Percentiles rank a stretch among this genome's conserved stretches.
Conservation (phyloP, 2,329 filamentous ascomycete genomes). For the Elsinoe perseae region DNA sequence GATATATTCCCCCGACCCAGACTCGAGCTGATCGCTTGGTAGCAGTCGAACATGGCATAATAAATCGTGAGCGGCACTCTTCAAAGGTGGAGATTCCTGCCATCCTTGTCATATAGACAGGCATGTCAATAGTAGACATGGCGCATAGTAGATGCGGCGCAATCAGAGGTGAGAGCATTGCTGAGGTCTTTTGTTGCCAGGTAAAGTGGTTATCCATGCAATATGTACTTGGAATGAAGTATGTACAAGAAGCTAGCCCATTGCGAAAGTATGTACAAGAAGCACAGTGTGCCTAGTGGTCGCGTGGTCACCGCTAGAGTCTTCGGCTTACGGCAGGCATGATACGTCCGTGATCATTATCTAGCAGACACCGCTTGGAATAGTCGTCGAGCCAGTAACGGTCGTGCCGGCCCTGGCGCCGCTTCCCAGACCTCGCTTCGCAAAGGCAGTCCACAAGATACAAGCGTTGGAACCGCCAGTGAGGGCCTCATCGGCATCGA, state of each 20-base stretch:
- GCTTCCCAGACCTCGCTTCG: slow-evolving; percentile 48
- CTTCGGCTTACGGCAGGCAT: no score
- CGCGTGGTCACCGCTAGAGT: no score
- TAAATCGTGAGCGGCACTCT: no score
- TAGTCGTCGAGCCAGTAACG: neutral
- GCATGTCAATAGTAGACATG: no score
- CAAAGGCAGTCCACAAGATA: slow-evolving; percentile 49
- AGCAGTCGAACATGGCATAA: no score
- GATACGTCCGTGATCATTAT: neutral
- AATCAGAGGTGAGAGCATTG: no score
- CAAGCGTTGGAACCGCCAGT: slow-evolving; percentile 47
- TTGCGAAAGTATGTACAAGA: neutral
- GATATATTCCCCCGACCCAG: no score
- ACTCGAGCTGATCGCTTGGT: no score
- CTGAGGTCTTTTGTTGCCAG: no score
- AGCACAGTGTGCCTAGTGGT: neutral
- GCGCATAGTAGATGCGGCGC: no score
- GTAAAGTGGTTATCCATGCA: neutral
- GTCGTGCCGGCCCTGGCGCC: neutral
- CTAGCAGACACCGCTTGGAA: slow-evolving; percentile 7
- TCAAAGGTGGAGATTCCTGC: no score
- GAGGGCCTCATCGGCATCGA: slow-evolving; percentile 48
- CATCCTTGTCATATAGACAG: no score
- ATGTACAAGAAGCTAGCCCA: neutral
- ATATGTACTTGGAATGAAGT: neutral